Conservation (phyloP, 257 asterid genomes). For the Nicotiana tabacum region DNA sequence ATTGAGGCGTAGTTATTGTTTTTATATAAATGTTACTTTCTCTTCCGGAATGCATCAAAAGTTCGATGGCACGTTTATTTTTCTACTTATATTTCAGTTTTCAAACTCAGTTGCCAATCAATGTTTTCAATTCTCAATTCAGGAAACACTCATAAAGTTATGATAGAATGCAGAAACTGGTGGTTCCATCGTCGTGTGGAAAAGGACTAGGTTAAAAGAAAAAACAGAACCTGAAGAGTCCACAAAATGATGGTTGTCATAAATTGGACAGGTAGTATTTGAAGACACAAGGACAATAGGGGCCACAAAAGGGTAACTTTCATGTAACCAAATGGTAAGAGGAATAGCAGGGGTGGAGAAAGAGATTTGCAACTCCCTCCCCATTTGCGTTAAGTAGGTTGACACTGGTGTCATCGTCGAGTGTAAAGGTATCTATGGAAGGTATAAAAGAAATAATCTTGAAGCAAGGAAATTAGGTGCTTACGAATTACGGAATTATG, state of each 20-base stretch:
- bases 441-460: slow-evolving; percentile 39
- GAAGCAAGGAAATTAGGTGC: slow-evolving; percentile 47
- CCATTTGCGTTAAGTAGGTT: slow-evolving; percentile 45
- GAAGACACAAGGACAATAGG: slow-evolving; percentile 35
- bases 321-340: slow-evolving; percentile 54
- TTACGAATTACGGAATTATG: slow-evolving; percentile 52
- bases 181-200: too few species aligned
- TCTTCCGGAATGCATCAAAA: too few species aligned
- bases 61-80: too few species aligned
- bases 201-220: slow-evolving; percentile 27
- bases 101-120: too few species aligned
- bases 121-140: too few species aligned
- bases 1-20: too few species aligned
- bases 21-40: too few species aligned
- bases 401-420: slow-evolving; percentile 48
- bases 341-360: slow-evolving; percentile 27
- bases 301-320: slow-evolving; percentile 48
- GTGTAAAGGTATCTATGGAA: slow-evolving; percentile 36
- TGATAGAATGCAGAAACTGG: too few species aligned
- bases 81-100: too few species aligned
- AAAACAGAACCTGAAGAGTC: slow-evolving; percentile 44
- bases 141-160: too few species aligned
- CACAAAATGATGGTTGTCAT: slow-evolving; percentile 40
- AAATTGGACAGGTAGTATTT: slow-evolving; percentile 13
- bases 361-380: slow-evolving; percentile 33